phyloP scores from a whole-genome alignment of 345 rosid genomes.

The Theobroma cacao region DNA sequence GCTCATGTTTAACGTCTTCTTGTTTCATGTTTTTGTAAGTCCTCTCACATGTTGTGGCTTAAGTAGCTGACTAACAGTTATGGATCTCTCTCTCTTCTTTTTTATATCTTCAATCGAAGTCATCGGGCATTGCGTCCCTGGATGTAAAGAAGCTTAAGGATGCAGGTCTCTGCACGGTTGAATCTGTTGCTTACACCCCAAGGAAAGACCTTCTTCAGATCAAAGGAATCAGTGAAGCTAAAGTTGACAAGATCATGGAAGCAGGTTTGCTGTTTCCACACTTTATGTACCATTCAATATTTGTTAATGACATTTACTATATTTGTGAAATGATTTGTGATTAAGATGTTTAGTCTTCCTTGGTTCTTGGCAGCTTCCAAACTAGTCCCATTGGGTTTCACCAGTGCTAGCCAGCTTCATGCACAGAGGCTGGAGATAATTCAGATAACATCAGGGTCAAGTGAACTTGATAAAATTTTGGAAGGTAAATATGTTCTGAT shows the following conservation, averaged over 20 bases:
- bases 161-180: conserved; percentile 93
- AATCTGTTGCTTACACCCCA: conserved; percentile 83
- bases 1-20: background rate
- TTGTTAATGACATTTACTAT: background rate
- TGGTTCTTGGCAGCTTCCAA: conserved; percentile 65
- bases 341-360: conserved; percentile 8
- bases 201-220: conserved; percentile 92
- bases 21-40: no score
- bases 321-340: background rate
- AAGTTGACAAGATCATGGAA: conserved; percentile 91
- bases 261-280: conserved; percentile 52
- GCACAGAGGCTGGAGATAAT: conserved; percentile 92
- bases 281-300: background rate
- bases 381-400: conserved; percentile 89
- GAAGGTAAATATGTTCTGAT: conserved; percentile 48
- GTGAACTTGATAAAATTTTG: conserved; percentile 91
- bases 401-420: conserved; percentile 93
- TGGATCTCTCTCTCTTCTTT: background rate
- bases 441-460: conserved; percentile 94
- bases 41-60: no score
- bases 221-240: conserved; percentile 89
- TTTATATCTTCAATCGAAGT: conserved; percentile 30
- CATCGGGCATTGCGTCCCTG: conserved; percentile 79
- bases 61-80: no score
- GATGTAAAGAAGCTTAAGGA: conserved; percentile 93